A percentile compares a stretch with the other conserved stretches of the same genome.
These are phyloP conservation scores for Metschnikowia cerradonensis DNA, from an alignment of 805 yeast species.

Conservation along the genomic window DNA sequence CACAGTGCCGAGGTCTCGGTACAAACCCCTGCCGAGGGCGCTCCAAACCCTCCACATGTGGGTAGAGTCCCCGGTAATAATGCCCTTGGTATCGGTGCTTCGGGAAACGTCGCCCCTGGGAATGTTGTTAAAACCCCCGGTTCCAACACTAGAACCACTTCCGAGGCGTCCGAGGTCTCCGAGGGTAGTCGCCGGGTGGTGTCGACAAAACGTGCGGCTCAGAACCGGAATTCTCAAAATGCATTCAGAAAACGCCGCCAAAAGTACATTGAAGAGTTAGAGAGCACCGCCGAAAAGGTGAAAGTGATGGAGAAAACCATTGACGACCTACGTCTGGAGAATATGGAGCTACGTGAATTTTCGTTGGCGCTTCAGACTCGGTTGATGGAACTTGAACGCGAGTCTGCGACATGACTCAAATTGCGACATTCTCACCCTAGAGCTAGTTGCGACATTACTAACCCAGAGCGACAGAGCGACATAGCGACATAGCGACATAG, in stretches of 20 bases:
- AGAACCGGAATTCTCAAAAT: slow-evolving; percentile 86
- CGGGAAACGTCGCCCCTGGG: not conserved
- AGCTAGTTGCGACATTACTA: not conserved
- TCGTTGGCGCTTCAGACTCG: slow-evolving; percentile 66
- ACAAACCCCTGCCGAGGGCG: no score
- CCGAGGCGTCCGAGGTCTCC: not conserved
- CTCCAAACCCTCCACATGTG: not conserved
- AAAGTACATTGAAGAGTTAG: slow-evolving; percentile 74
- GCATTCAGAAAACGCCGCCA: slow-evolving; percentile 88
- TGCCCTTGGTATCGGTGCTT: not conserved
- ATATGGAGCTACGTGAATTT: slow-evolving; percentile 67
- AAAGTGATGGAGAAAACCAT: slow-evolving; percentile 60
- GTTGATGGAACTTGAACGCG: slow-evolving; percentile 43
- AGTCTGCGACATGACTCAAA: not conserved
- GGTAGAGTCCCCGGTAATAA: not conserved
- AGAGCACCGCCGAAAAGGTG: slow-evolving; percentile 61
- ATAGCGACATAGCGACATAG: not conserved
- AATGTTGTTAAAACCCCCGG: not conserved
- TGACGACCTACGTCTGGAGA: slow-evolving; percentile 65
- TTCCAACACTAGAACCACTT: no score
- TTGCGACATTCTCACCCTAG: not conserved
- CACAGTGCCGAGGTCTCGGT: not conserved
- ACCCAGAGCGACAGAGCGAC: not conserved
- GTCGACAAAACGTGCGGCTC: slow-evolving; percentile 81
- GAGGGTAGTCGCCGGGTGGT: slow-evolving; percentile 20